Evolutionary conservation across 2,329 filamentous ascomycete genomes (phyloP), one percentile per base, ranked within the genome.

Genomic region (Xylariales sp.): DNA sequence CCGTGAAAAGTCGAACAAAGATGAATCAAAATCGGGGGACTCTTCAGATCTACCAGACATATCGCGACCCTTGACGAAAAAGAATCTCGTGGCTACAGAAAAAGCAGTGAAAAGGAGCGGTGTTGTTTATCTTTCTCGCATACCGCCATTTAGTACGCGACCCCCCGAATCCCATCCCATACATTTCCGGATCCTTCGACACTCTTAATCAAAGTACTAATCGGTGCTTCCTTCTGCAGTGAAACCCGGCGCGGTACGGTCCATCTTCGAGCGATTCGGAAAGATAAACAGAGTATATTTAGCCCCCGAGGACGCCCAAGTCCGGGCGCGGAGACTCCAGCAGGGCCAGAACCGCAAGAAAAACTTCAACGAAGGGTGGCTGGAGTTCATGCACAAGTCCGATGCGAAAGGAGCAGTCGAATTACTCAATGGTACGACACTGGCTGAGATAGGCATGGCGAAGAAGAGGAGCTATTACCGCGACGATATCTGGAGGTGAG

Each of bases 401-500:
- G 90, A 94, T 69, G 93, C 93, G 43, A 93, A 94, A 78, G 83
- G 87, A n/a, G 90, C 88, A 0, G 92, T 90, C 57, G 91, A 93
- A 72, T 85, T 91, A 32, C 83, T 97, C 57, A 97, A 97, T 76
- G 91, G 91, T 49, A 87, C 87, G 70, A 92, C 87, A 8, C 61
- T 71, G 23, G 69, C 69, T 2, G 69, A 50, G 12, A 92, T 96
- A 67, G 93, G 93, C 58, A 93, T 93, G 62, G 69, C 67, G 32
- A 94, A 94, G 82, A 97, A 97, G 82, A 87, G 92, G 12, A 88
- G 87, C 56, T 93, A 92, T 78, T 97, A 95, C 81, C 89, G 92
- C 74, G 93, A 97, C 78, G 93, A 97, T 78, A 86, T 97, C 52
- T 97, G 93, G 93, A 94, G 91, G 74, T 82, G 56, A 46, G 66